phyloP scores from a whole-genome alignment of 1,139 yeast genomes.

The Wickerhamomyces sp. region DNA sequence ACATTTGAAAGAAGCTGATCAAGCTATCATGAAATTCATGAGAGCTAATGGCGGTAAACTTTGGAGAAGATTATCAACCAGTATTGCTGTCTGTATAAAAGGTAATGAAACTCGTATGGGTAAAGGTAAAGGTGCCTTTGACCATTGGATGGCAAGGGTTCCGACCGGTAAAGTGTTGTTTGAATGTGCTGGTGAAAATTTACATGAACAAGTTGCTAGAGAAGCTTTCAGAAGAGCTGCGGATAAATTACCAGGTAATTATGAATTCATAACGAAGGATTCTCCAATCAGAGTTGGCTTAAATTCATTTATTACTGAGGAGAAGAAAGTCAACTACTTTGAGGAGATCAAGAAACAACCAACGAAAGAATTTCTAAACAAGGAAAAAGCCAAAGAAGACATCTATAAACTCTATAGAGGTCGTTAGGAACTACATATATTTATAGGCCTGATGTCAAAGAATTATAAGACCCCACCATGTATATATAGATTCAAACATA shows the following conservation, averaged over 20 bases:
- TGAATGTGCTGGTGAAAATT: conserved; percentile 64
- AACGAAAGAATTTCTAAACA: conserved; percentile 52
- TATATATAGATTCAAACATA: neutral
- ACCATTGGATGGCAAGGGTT: conserved; percentile 94
- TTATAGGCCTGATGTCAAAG: no score
- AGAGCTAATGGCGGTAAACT: conserved; percentile 68
- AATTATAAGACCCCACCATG: no score
- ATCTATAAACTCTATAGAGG: conserved; percentile 52
- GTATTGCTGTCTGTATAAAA: conserved; percentile 88
- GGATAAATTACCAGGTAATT: conserved; percentile 86
- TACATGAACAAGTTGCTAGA: conserved; percentile 87
- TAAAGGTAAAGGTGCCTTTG: conserved; percentile 97
- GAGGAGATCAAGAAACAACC: conserved; percentile 57
- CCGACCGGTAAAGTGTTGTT: conserved; percentile 93
- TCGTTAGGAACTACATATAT: conserved; percentile 30
- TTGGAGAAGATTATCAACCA: conserved; percentile 77
- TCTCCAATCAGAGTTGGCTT: conserved; percentile 74
- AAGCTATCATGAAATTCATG: conserved; percentile 73
- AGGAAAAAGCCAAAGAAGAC: conserved; percentile 44
- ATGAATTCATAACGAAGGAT: conserved; percentile 72
- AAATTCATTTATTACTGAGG: conserved; percentile 39
- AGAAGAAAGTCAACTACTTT: conserved; percentile 43
- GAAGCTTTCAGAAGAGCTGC: conserved; percentile 92
- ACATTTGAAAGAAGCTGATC: conserved; percentile 89
- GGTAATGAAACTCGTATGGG: conserved; percentile 99